Base-by-base conservation (phyloP, 768 basidiomycete species). In the Russula ochroleuca region DNA sequence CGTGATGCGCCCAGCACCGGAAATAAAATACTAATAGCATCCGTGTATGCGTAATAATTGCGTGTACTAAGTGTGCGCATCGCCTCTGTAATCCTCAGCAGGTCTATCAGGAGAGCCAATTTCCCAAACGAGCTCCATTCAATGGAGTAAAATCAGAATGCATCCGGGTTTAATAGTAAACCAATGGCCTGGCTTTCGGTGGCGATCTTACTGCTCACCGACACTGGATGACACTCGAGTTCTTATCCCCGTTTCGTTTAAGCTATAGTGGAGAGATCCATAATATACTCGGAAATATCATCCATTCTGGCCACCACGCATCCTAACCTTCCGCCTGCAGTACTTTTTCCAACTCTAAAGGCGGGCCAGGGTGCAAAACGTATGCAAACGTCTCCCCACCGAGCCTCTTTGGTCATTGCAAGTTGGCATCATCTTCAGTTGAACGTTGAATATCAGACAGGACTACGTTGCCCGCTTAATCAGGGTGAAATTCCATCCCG, bases 1-100 rank as follows among this genome's bases (percentile, higher is more conserved):
- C 15, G 33, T 3, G 47, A 50, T 13, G 64, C 41, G 17, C 62
- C 45, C n/a, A 33, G 72, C 19, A 72, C 74, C 2, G 73, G 10
- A 1, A 72, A 6, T 70, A 70, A 25, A 33, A 68, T 6, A 68
- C 75, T 1, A 52, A 59, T 31, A 38, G 67, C 49, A 14, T 68
- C 19, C 65, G 71, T 41, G 64, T 68, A 5, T 11, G 70, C 59
- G 2, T 62, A 69, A n/a, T n/a, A n/a, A n/a, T n/a, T n/a, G n/a
- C n/a, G n/a, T n/a, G n/a, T 35, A 70, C 71, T 7, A 64, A 69
- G 15, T 55, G 25, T n/a, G 52, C 25, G 15, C 25, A 31, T 28
- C 23, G 14, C n/a, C 4, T 9, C n/a, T 35, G 47, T n/a, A 14
- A 43, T 1, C 1, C 40, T 53, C 21, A 8, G 10, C 28, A 25